Percentiles rank a stretch among this genome's conserved stretches.
Conservation (phyloP, 2,329 filamentous ascomycete species). For the Beauveria asiatica region DNA sequence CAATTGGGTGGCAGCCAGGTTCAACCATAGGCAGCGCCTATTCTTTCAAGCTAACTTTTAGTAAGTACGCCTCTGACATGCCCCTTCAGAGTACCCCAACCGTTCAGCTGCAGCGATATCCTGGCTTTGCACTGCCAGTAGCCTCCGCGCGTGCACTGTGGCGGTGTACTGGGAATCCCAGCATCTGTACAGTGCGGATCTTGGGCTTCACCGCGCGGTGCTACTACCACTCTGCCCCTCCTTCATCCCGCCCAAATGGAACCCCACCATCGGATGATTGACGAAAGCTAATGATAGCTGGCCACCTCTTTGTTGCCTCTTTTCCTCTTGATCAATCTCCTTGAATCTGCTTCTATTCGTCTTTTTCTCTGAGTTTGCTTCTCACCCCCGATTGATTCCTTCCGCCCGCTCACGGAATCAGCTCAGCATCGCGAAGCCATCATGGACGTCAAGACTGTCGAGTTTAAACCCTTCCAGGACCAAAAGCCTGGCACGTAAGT, state of each 20-base stretch:
- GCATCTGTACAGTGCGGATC: slow-evolving; percentile 5
- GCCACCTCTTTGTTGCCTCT: slow-evolving; percentile 8
- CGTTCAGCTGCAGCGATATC: too few relatives aligned
- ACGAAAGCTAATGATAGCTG: slow-evolving; percentile 10
- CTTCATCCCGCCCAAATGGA: slow-evolving; percentile 4
- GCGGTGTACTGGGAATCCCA: neutral
- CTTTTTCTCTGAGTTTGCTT: neutral
- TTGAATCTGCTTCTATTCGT: slow-evolving; percentile 8
- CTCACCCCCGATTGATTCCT: neutral
- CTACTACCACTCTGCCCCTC: neutral
- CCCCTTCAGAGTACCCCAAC: neutral
- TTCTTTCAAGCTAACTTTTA: neutral
- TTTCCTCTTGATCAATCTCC: slow-evolving; percentile 16
- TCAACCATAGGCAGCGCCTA: neutral
- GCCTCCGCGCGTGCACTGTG: slow-evolving; percentile 6
- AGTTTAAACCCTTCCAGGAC: slow-evolving; percentile 79
- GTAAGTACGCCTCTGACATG: neutral
- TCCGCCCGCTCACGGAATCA: neutral
- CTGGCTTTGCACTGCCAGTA: neutral
- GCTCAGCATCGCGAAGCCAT: slow-evolving; percentile 21
- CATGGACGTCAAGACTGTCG: slow-evolving; percentile 70
- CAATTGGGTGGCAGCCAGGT: neutral
- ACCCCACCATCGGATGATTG: slow-evolving; percentile 10
- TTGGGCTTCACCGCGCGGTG: slow-evolving; percentile 3
- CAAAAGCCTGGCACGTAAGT: slow-evolving; percentile 99